Conservation (phyloP, 768 basidiomycete species). For the Lyophyllum semitale region DNA sequence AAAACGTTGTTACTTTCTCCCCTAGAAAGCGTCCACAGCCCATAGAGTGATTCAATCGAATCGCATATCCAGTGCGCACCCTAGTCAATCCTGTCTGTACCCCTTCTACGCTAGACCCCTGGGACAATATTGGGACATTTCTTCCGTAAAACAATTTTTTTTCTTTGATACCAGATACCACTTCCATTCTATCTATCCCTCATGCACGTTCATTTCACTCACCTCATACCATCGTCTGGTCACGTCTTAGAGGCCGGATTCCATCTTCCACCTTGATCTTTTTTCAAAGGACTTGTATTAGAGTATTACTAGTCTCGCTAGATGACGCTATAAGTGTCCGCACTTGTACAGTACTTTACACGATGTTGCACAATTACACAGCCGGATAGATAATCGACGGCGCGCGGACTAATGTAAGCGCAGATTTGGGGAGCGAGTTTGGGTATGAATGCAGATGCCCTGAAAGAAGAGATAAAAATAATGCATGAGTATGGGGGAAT, state of each 20-base stretch:
- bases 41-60: neutral
- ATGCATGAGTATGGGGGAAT: constrained; percentile 11
- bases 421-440: neutral
- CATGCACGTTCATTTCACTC: neutral
- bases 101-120: neutral
- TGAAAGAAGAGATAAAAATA: neutral
- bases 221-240: neutral
- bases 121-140: constrained; percentile 2
- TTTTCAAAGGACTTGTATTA: constrained; percentile 17
- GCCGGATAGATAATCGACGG: constrained; percentile 12
- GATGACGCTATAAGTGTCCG: constrained; percentile 22
- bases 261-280: neutral
- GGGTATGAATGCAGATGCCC: neutral
- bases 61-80: neutral
- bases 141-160: neutral
- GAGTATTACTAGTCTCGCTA: constrained; percentile 22
- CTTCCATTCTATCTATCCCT: too few species aligned
- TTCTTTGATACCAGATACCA: neutral
- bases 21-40: constrained; percentile 21
- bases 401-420: neutral
- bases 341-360: constrained; percentile 34
- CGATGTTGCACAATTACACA: constrained; percentile 21
- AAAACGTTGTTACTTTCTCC: constrained; percentile 32
- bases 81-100: neutral
- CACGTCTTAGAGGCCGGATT: constrained; percentile 4